Conservation (phyloP, 148 eudicot species). For the Camellia lanceoleosa region DNA sequence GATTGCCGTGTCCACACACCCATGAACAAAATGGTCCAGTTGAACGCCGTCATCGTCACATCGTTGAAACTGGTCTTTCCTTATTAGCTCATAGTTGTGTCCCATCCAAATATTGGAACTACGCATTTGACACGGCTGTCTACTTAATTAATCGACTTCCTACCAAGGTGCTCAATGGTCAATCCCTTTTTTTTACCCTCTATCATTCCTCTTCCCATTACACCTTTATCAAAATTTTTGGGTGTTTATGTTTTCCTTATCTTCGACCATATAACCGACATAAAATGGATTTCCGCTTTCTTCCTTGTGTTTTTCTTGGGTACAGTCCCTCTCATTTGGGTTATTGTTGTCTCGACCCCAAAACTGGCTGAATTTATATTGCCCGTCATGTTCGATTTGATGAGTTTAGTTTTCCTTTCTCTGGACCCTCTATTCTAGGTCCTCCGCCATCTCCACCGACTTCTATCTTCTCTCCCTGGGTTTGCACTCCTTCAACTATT, state of each 20-base stretch:
- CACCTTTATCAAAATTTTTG: too few species aligned
- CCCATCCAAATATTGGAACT: neutral
- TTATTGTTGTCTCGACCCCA: neutral
- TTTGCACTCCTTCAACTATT: neutral
- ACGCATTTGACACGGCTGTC: neutral
- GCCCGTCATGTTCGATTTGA: neutral
- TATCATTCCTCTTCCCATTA: neutral
- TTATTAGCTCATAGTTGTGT: neutral
- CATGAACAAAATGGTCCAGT: too few species aligned
- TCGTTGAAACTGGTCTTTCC: neutral
- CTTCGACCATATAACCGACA: neutral
- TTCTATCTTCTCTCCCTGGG: too few species aligned
- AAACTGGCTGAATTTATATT: neutral
- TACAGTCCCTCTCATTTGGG: neutral
- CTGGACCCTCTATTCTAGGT: neutral
- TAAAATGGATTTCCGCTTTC: neutral
- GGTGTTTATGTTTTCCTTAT: neutral
- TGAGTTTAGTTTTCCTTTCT: neutral
- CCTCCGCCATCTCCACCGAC: too few species aligned
- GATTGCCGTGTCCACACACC: too few species aligned
- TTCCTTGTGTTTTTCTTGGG: constrained; percentile 5
- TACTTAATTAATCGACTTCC: constrained; percentile 4
- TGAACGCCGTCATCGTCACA: neutral
- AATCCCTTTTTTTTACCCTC: neutral
- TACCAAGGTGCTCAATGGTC: neutral